Evolutionary conservation across 192 early-diverging fungal species (phyloP), one percentile per base, ranked within the genome.

Genomic region (Geosiphon pyriformis): DNA sequence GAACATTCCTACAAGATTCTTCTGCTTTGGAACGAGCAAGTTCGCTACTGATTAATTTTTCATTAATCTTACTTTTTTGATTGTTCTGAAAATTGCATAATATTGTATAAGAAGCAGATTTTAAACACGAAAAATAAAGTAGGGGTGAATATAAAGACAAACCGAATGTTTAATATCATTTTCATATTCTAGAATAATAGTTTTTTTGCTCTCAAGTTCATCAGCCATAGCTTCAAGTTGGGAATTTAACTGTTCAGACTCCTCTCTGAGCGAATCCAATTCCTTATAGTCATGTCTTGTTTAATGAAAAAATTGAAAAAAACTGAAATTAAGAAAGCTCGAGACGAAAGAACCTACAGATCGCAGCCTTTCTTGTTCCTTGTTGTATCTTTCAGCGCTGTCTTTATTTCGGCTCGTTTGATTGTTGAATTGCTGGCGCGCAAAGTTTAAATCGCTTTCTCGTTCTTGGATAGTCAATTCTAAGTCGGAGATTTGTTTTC

Each of bases 111-210:
- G 34, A 59, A 30, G 1, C 4, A 15, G 11, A 0, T 12, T 2
- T 25, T 35, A 22, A 27, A 8, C 15, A 47, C 46, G 1, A 25
- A 25, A 10, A 18, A 26, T 2, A 8, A 42, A 15, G 15, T 20
- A 48, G 4, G 50, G 1, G 27, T 30, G n/a, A 27, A 30, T 22
- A 7, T 22, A 23, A 15, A 49, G 23, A 62, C 61, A 26, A 71
- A 73, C 75, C 69, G 74, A 53, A 29, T 73, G 76, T 61, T 77
- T 73, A 6, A 77, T 68, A 52, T 77, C 76, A 29, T 74, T 29
- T 23, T 70, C 68, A 46, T 65, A 49, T 34, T 72, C 62, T 46
- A 69, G 52, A 25, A 74, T 60, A 1, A 68, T 59, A 7, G 71
- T 70, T 31, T 59, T 69, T 52, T 74, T 74, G 26, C 71, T 73